These are phyloP conservation scores for Datura wrightii DNA, from an alignment of 257 asterid species.

Conservation along the genomic window DNA sequence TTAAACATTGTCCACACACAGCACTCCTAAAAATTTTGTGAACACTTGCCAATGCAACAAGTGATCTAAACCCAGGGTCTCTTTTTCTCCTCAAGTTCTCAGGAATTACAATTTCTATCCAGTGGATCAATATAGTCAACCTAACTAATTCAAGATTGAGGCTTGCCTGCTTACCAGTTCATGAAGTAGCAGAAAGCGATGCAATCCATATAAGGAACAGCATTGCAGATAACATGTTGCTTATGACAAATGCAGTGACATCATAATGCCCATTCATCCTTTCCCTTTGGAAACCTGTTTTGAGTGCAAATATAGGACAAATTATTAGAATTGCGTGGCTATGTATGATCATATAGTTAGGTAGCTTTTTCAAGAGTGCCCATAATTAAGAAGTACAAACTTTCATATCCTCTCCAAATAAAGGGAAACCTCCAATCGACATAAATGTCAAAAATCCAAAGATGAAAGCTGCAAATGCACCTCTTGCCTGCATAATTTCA, in stretches of 20 bases:
- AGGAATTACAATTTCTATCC: no score
- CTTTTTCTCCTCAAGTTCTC: no score
- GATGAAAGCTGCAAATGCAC: conserved; percentile 93
- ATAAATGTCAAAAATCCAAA: conserved; percentile 91
- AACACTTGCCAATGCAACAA: no score
- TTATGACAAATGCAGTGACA: conserved; percentile 78
- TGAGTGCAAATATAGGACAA: background rate
- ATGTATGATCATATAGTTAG: background rate
- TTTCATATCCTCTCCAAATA: conserved; percentile 96
- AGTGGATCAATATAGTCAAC: no score
- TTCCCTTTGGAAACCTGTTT: conserved; percentile 88
- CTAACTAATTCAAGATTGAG: no score
- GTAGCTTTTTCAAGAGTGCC: background rate
- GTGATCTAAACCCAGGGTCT: no score
- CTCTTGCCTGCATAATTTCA: conserved; percentile 70
- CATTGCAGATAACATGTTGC: conserved; percentile 87
- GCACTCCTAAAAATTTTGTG: no score
- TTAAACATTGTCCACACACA: no score
- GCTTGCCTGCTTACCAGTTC: no score
- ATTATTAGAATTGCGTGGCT: background rate
- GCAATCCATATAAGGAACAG: conserved; percentile 84
- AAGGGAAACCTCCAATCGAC: conserved; percentile 97
- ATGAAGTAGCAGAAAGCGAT: conserved; percentile 87
- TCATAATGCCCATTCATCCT: conserved; percentile 97
- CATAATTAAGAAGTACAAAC: conserved; percentile 33